Evolutionary conservation across 257 asterid species (phyloP).

Genomic region (Fraxinus quadrangulata): DNA sequence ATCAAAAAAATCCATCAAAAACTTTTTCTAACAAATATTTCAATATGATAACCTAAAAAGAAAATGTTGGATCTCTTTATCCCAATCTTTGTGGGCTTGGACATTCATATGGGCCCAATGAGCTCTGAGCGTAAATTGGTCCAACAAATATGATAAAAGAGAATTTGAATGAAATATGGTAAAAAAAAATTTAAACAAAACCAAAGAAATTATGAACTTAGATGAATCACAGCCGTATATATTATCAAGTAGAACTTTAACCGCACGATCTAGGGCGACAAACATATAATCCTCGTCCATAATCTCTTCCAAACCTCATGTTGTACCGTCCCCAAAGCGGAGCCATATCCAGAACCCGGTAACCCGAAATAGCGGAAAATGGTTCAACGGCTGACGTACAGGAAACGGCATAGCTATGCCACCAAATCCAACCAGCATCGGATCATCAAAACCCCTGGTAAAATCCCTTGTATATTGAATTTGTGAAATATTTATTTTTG

Average conservation of each 20-base stretch:
- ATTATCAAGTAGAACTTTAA: not conserved
- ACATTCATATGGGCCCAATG: too few species aligned
- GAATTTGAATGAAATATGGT: too few species aligned
- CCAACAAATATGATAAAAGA: too few species aligned
- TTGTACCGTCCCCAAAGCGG: conserved; percentile 7
- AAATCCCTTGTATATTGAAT: not conserved
- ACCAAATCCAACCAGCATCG: conserved; percentile 51
- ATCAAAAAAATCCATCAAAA: too few species aligned
- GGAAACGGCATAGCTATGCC: conserved; percentile 51
- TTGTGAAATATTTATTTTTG: not conserved
- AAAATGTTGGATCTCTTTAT: too few species aligned
- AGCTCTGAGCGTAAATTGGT: too few species aligned
- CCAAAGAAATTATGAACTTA: too few species aligned
- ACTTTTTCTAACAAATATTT: too few species aligned
- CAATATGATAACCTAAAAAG: too few species aligned
- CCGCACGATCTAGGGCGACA: conserved; percentile 34
- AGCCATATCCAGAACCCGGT: not conserved
- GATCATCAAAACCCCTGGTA: conserved; percentile 48
- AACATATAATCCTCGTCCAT: not conserved
- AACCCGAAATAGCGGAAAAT: conserved; percentile 19
- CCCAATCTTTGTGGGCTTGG: too few species aligned
- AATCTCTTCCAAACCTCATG: not conserved
- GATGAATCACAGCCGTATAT: conserved; percentile 27
- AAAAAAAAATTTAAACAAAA: too few species aligned
- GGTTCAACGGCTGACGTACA: conserved; percentile 51